These are phyloP conservation scores for Ophiostoma populinum DNA, from an alignment of 2,329 filamentous ascomycete genomes.

Conservation along the genomic window DNA sequence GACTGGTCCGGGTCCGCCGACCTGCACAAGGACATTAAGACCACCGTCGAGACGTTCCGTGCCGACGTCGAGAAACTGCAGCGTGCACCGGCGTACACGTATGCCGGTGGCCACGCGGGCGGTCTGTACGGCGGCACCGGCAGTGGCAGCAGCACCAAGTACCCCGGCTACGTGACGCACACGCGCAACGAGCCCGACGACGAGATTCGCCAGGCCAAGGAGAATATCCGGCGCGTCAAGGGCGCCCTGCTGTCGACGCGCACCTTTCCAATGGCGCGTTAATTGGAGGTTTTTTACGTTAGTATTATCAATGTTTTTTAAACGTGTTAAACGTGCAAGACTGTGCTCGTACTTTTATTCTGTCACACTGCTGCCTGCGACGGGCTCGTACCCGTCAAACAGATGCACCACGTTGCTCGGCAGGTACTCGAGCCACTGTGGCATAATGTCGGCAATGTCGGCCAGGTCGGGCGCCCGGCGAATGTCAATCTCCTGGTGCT, in stretches of 20 bases:
- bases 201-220: constrained; percentile 55
- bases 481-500: constrained; percentile 64
- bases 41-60: constrained; percentile 38
- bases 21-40: constrained; percentile 25
- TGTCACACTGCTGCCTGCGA: background rate
- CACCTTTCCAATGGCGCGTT: constrained; percentile 43
- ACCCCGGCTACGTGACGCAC: constrained; percentile 24
- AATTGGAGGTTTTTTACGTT: background rate
- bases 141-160: constrained; percentile 17
- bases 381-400: constrained; percentile 21
- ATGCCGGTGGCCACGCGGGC: constrained; percentile 19
- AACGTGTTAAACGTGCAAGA: too few species aligned
- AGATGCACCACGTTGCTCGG: constrained; percentile 47
- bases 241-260: constrained; percentile 58
- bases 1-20: constrained; percentile 4
- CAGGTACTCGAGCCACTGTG: constrained; percentile 55
- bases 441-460: constrained; percentile 55
- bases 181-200: constrained; percentile 41
- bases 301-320: background rate
- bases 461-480: constrained; percentile 38
- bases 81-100: constrained; percentile 7
- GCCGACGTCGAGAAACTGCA: constrained; percentile 48
- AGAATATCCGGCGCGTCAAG: constrained; percentile 63
- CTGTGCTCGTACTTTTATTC: too few species aligned
- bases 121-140: constrained; percentile 20